These are phyloP conservation scores for Jacaranda copaia DNA, from an alignment of 257 asterid species.

Conservation along the genomic window DNA sequence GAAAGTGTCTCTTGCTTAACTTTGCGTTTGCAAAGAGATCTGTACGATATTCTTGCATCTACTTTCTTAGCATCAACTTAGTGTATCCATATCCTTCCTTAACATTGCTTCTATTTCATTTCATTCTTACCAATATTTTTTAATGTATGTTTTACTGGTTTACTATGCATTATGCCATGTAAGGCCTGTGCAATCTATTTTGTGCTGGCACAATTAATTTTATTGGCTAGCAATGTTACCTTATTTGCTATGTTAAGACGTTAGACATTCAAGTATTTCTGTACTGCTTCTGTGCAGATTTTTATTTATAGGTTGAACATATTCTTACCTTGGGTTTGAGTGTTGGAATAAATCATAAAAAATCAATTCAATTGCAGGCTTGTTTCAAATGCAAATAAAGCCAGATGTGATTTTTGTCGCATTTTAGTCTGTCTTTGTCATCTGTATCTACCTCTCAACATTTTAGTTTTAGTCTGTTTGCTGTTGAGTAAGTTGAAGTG, in stretches of 20 bases:
- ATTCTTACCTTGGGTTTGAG: neutral
- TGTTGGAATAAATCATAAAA: neutral
- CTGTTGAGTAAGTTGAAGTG: constrained; percentile 30
- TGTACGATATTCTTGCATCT: constrained; percentile 14
- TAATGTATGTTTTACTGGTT: neutral
- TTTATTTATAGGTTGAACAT: neutral
- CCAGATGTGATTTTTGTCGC: neutral
- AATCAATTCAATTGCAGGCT: neutral
- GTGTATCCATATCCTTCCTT: neutral
- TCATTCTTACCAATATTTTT: constrained; percentile 16
- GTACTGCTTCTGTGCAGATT: neutral
- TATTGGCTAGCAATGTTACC: no score
- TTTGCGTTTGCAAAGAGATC: neutral
- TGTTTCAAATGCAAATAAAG: constrained; percentile 26
- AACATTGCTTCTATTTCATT: neutral
- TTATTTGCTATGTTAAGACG: no score
- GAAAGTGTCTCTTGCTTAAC: constrained; percentile 21
- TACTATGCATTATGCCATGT: neutral
- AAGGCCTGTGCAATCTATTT: constrained; percentile 22
- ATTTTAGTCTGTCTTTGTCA: constrained; percentile 7
- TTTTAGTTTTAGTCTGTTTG: constrained; percentile 29
- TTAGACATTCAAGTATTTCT: neutral
- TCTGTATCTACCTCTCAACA: constrained; percentile 3
- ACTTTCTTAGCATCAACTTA: neutral
- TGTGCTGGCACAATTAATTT: constrained; percentile 18